A percentile compares a stretch with the other conserved stretches of the same genome.
These are phyloP conservation scores for Fomitopsis pulvina DNA, from an alignment of 768 basidiomycete species.

Conservation along the genomic window DNA sequence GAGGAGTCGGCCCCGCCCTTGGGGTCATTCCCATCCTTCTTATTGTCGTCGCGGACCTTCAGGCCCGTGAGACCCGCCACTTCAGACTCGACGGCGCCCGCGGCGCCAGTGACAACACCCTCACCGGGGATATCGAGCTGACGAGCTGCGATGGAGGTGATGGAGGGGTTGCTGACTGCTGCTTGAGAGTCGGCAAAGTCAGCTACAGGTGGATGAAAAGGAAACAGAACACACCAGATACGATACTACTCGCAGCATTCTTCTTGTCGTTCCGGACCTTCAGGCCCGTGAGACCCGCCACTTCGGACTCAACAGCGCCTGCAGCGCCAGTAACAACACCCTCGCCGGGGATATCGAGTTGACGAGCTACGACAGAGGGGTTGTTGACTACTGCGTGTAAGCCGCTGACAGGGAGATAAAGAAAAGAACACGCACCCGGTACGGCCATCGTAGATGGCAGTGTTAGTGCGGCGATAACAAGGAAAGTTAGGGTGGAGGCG, in stretches of 20 bases:
- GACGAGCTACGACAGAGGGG: background rate
- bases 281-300: background rate
- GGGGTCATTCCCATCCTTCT: background rate
- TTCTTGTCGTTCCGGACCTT: too few species aligned
- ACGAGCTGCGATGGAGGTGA: background rate
- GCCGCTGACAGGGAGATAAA: too few species aligned
- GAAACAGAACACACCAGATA: too few species aligned
- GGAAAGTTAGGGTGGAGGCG: background rate
- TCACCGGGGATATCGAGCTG: background rate
- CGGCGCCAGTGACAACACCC: background rate
- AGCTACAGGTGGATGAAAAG: too few species aligned
- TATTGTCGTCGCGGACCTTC: background rate
- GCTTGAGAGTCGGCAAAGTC: too few species aligned
- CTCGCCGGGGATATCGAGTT: background rate
- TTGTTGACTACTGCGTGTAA: too few species aligned
- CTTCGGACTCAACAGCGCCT: background rate
- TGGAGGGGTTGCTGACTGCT: too few species aligned
- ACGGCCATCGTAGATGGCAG: background rate
- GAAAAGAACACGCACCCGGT: background rate
- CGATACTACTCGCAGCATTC: too few species aligned
- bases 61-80: background rate
- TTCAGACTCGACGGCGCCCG: background rate
- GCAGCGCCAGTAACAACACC: background rate
- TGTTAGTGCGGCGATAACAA: background rate
- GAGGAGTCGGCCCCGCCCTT: too few species aligned